Evolutionary conservation across 2,329 filamentous ascomycete species (phyloP).

Genomic region (Drechslerella stenobrocha): DNA sequence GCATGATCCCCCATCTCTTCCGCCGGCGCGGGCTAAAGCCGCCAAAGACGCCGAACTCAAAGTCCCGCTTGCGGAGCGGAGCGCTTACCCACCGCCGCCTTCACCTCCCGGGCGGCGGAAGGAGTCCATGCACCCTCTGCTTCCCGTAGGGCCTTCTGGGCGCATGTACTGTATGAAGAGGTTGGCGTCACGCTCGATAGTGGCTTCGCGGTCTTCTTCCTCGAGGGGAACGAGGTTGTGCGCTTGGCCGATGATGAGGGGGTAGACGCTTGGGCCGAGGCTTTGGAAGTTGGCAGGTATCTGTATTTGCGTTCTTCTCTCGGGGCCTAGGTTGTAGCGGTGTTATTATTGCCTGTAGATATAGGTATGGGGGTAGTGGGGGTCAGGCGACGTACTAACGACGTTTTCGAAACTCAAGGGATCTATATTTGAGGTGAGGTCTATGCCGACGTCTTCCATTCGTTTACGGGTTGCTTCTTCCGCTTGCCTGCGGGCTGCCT

Average conservation of each 20-base stretch:
- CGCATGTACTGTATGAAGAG: slow-evolving; percentile 13
- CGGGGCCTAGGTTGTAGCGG: too few species aligned
- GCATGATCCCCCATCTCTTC: slow-evolving; percentile 30
- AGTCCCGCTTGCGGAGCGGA: neutral
- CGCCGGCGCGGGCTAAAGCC: neutral
- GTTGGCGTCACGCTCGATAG: slow-evolving; percentile 11
- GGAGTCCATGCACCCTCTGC: too few species aligned
- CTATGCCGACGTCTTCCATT: too few species aligned
- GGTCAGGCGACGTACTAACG: too few species aligned
- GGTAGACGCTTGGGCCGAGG: slow-evolving; percentile 6
- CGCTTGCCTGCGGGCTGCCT: neutral
- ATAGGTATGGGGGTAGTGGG: too few species aligned
- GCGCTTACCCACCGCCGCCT: too few species aligned
- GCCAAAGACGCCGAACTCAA: neutral
- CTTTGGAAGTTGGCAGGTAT: neutral
- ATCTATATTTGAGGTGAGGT: too few species aligned
- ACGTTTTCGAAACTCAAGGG: too few species aligned
- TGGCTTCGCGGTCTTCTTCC: slow-evolving; percentile 20
- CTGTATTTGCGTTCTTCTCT: too few species aligned
- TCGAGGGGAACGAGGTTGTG: slow-evolving; percentile 17
- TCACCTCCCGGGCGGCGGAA: too few species aligned
- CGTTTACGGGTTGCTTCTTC: too few species aligned
- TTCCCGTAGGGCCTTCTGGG: neutral
- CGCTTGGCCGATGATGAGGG: slow-evolving; percentile 6
- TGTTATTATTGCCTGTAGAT: too few species aligned